Evolutionary conservation across 495 filamentous ascomycete genomes (phyloP).

Genomic region (Tirmania nivea): DNA sequence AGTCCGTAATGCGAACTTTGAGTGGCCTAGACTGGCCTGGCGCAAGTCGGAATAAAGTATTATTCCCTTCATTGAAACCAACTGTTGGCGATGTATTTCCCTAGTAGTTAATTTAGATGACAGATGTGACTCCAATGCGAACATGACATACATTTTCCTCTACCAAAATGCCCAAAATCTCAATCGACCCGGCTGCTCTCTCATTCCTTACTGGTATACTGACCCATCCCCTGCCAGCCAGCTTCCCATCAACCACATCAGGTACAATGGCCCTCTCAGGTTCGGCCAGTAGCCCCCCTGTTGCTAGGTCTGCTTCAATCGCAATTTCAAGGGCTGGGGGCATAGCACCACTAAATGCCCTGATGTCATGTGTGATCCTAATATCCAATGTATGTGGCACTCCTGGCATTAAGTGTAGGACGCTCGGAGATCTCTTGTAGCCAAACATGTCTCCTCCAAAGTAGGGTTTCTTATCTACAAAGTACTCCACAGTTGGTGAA

Average conservation of each 20-base stretch:
- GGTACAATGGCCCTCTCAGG: conserved; percentile 25
- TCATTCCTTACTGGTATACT: conserved; percentile 31
- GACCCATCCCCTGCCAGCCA: conserved; percentile 24
- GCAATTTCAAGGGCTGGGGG: conserved; percentile 23
- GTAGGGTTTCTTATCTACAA: conserved; percentile 27
- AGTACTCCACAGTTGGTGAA: conserved; percentile 29
- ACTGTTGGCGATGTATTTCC: too few relatives aligned
- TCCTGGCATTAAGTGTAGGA: conserved; percentile 29
- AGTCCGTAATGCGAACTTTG: conserved; percentile 13
- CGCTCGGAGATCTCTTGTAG: conserved; percentile 28
- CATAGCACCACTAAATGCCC: conserved; percentile 29
- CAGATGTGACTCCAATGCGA: neutral
- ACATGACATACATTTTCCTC: conserved; percentile 7
- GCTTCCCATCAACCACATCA: conserved; percentile 26
- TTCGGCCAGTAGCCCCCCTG: conserved; percentile 19
- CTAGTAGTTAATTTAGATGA: too few relatives aligned
- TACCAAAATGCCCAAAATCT: conserved; percentile 1
- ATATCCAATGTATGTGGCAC: conserved; percentile 28
- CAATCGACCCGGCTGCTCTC: conserved; percentile 7
- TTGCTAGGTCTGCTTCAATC: conserved; percentile 18
- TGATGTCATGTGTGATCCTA: conserved; percentile 32
- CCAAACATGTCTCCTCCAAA: conserved; percentile 38
- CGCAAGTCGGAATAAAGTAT: conserved; percentile 17
- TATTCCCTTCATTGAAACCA: neutral
- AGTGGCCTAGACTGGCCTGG: conserved; percentile 27